Conservation (phyloP, 164 flowering plant genomes). For the Malania oleifera region DNA sequence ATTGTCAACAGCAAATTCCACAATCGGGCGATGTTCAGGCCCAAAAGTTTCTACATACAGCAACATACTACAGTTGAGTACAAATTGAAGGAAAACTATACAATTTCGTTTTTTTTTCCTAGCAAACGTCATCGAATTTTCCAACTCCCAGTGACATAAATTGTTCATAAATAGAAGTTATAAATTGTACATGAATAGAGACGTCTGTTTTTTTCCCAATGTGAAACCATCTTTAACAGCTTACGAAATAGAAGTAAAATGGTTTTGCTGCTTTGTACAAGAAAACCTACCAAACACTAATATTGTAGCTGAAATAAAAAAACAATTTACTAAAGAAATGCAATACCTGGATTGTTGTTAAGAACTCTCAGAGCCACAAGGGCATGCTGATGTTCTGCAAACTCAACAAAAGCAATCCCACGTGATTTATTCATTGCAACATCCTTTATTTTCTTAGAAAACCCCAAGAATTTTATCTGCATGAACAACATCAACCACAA, state of each 20-base stretch:
- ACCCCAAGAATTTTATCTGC: constrained; percentile 76
- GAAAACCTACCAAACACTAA: too few species aligned
- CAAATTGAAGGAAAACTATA: background rate
- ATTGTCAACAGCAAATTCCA: constrained; percentile 86
- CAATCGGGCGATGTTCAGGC: constrained; percentile 78
- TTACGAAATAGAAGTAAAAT: too few species aligned
- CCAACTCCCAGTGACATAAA: background rate
- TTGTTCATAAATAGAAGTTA: too few species aligned
- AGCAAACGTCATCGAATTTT: too few species aligned
- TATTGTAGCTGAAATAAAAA: background rate
- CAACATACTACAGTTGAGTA: constrained; percentile 4
- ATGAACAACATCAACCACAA: constrained; percentile 4
- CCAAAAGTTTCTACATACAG: constrained; percentile 66
- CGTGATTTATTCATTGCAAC: constrained; percentile 51
- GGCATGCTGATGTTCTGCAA: constrained; percentile 92
- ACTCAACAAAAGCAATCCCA: constrained; percentile 92
- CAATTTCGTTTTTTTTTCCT: too few species aligned
- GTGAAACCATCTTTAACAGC: too few species aligned
- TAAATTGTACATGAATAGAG: too few species aligned
- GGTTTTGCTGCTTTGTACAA: too few species aligned
- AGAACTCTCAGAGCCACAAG: constrained; percentile 94
- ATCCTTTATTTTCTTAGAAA: constrained; percentile 46
- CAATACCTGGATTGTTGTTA: constrained; percentile 90
- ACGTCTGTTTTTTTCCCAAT: too few species aligned
- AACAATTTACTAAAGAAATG: background rate